A percentile compares a stretch with the other conserved stretches of the same genome.
Evolutionary conservation across 495 filamentous ascomycete genomes (phyloP).

Genomic region (Penicillium flavigenum): DNA sequence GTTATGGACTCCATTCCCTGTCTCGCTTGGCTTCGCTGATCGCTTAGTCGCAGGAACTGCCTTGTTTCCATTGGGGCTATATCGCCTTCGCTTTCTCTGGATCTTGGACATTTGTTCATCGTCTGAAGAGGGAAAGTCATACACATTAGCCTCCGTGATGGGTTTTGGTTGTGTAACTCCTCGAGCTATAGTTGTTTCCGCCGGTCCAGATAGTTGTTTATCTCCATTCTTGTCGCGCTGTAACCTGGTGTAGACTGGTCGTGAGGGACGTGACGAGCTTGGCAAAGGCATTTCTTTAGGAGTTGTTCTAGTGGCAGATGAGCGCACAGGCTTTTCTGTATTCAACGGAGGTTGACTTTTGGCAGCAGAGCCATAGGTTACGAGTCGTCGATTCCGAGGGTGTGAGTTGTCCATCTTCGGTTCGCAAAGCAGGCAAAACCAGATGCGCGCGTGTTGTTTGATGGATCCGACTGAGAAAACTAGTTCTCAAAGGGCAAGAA

Average conservation of each 20-base stretch:
- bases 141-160: constrained; percentile 20
- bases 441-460: background rate
- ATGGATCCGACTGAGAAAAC: background rate
- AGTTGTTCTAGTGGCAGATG: constrained; percentile 2
- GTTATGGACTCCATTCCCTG: background rate
- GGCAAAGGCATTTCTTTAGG: background rate
- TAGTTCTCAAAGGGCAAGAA: background rate
- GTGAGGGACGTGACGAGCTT: constrained; percentile 5
- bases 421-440: constrained; percentile 1
- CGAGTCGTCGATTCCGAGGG: constrained; percentile 39
- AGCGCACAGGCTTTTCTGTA: background rate
- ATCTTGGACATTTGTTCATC: constrained; percentile 25
- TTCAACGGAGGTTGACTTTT: constrained; percentile 23
- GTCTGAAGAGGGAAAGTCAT: constrained; percentile 42
- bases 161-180: background rate
- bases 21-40: background rate
- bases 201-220: constrained; percentile 6
- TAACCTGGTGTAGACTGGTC: background rate
- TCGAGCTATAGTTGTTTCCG: background rate
- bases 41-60: background rate
- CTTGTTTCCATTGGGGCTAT: constrained; percentile 7
- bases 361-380: constrained; percentile 50
- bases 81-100: constrained; percentile 21
- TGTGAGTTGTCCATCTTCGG: constrained; percentile 25
- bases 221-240: constrained; percentile 8